These are phyloP conservation scores for Apostasia ramifera DNA, from an alignment of 106 monocot species.

Conservation along the genomic window DNA sequence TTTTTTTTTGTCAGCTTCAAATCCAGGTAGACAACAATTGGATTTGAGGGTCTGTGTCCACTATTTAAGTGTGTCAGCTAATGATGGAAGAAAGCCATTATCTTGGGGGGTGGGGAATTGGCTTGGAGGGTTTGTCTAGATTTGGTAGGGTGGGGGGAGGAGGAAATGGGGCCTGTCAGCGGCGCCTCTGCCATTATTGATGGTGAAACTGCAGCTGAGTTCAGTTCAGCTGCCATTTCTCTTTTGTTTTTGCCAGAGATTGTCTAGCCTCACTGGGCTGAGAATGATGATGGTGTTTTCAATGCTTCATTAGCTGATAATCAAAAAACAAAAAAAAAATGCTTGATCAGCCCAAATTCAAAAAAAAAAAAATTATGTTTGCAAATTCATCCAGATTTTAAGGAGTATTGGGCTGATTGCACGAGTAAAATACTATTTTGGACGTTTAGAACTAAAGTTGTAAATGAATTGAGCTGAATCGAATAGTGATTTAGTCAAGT, in stretches of 20 bases:
- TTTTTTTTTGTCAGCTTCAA: not conserved
- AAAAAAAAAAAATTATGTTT: not conserved
- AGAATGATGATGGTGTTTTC: not conserved
- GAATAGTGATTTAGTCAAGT: too few species aligned
- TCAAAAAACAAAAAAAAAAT: not conserved
- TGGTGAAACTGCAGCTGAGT: not conserved
- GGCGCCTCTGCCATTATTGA: not conserved
- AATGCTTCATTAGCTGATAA: too few species aligned
- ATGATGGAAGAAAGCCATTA: not conserved
- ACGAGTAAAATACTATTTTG: too few species aligned
- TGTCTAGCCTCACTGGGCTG: too few species aligned
- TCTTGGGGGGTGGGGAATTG: not conserved
- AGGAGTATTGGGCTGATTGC: not conserved
- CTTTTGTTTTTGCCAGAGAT: not conserved
- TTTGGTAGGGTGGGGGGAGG: not conserved
- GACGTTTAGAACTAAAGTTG: too few species aligned
- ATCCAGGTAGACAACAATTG: not conserved
- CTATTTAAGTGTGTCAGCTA: not conserved
- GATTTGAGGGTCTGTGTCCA: not conserved
- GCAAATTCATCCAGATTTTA: not conserved
- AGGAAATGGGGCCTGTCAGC: not conserved
- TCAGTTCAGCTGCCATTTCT: not conserved
- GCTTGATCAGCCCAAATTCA: not conserved
- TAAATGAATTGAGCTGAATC: too few species aligned
- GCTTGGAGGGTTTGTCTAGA: not conserved